A percentile compares a stretch with the other conserved stretches of the same genome.
Evolutionary conservation across 495 filamentous ascomycete genomes (phyloP).

Genomic region (Podospora pseudopauciseta): DNA sequence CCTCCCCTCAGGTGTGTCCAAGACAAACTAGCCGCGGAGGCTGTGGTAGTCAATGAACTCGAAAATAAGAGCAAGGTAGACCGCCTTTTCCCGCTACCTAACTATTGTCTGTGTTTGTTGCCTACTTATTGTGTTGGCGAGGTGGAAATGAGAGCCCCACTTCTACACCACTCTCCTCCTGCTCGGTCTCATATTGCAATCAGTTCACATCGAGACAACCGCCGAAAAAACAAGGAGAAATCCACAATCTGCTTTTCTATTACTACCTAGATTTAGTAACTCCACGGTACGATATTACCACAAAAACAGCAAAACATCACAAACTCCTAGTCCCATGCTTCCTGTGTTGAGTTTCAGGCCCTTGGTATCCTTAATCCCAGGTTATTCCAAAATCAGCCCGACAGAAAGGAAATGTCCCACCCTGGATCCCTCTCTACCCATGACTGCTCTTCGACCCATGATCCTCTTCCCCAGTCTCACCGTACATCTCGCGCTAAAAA

Average conservation of each 20-base stretch:
- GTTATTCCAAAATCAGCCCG: background rate
- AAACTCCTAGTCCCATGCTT: background rate
- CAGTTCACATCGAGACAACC: no score
- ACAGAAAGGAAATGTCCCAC: background rate
- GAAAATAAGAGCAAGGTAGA: no score
- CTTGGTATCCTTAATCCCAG: background rate
- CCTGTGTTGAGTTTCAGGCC: background rate
- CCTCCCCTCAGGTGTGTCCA: no score
- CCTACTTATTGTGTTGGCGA: no score
- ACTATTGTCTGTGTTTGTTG: no score
- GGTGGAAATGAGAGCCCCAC: no score
- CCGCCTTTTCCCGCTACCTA: no score
- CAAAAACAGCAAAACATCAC: background rate
- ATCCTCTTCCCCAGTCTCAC: slow-evolving; percentile 18
- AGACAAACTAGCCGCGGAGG: no score
- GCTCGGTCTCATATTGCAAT: no score
- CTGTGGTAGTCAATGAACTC: no score
- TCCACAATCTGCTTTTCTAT: background rate
- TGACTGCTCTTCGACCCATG: background rate
- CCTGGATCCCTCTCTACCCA: background rate
- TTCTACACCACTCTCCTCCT: no score
- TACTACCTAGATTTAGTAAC: background rate
- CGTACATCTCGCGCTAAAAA: slow-evolving; percentile 27
- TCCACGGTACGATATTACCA: background rate
- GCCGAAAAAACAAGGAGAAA: no score